Base-by-base conservation (phyloP, 345 rosid genomes). In the Eucalyptus tenuipes region DNA sequence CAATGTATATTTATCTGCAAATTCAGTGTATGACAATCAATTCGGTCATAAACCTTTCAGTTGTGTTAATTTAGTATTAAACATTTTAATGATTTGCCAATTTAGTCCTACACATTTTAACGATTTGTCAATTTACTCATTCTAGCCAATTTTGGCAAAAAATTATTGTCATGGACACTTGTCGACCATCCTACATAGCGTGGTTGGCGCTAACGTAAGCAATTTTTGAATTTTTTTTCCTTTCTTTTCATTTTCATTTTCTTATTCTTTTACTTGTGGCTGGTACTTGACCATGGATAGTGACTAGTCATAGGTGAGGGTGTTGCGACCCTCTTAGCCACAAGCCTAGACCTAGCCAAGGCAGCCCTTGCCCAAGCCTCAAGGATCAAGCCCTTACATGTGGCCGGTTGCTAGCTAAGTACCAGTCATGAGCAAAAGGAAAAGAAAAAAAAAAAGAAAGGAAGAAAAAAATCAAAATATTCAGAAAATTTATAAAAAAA, bases 171-270 rank as follows among this genome's bases (percentile, higher is more conserved):
- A 68, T 68, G 6, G 12, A 68, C 13, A 1, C 22, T 0, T 31
- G 6, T 2, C 0, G 5, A 5, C 18, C 24, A 68, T 33, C 42
- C 5, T 68, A 31, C 0, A 0, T 68, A 4, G 37, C 2, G 8
- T 68, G 12, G 5, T 33, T 18, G 10, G 3, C 0, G 0, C 3
- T 33, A 16, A 31, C 2, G 2, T 68, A 2, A 40, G 10, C 2
- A 31, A 68, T 31, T 16, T 33, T 5, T 16, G 1, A 3, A 7
- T 64, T n/a, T 64, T 3, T n/a, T 66, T 15, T n/a, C 37, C 20
- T 66, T 31, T 66, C 10, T 66, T n/a, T 66, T 7, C 71, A 13
- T 64, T 57, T 59, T 66, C 17, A 61, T 61, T 66, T 8, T 31
- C 10, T 66, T 66, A 15, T 16, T 15, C 1, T 66, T 31, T 66